phyloP scores from a whole-genome alignment of 1,284 basidiomycete species.

The Rhodotorula sp. region DNA sequence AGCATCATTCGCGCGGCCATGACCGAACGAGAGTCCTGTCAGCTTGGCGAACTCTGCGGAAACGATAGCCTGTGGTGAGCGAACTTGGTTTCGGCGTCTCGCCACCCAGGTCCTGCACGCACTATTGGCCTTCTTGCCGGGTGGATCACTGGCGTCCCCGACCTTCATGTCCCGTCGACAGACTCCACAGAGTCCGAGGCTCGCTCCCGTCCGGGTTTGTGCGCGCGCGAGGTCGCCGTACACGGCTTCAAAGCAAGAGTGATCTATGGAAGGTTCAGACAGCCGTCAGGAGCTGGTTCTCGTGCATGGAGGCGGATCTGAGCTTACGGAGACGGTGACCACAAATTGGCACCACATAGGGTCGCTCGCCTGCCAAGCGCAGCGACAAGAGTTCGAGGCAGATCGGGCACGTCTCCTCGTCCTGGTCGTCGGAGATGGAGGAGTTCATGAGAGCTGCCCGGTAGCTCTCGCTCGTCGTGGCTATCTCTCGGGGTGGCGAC shows the following conservation, averaged over 20 bases:
- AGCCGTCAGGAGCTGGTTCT: too few species aligned
- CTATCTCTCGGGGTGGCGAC: not conserved
- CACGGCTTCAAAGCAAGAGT: slow-evolving; percentile 60
- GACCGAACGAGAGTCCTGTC: slow-evolving; percentile 31
- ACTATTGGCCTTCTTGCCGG: slow-evolving; percentile 77
- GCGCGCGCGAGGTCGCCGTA: slow-evolving; percentile 64
- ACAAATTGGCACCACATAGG: slow-evolving; percentile 92
- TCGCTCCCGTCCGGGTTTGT: slow-evolving; percentile 62
- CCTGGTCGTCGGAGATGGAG: slow-evolving; percentile 53
- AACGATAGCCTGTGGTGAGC: not conserved
- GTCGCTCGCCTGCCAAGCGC: slow-evolving; percentile 77
- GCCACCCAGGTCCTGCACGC: slow-evolving; percentile 51
- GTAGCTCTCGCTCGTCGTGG: not conserved
- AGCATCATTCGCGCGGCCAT: not conserved
- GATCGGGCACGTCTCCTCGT: slow-evolving; percentile 83
- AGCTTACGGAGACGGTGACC: slow-evolving; percentile 85
- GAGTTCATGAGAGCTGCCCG: slow-evolving; percentile 8
- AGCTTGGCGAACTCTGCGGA: slow-evolving; percentile 46
- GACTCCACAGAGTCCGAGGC: slow-evolving; percentile 89
- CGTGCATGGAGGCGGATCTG: too few species aligned
- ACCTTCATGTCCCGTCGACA: slow-evolving; percentile 94
- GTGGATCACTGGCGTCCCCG: slow-evolving; percentile 62
- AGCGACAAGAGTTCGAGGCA: slow-evolving; percentile 86
- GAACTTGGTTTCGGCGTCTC: not conserved
- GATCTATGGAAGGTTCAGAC: too few species aligned